These are phyloP conservation scores for Ilyonectria mors-panacis DNA, from an alignment of 2,329 filamentous ascomycete genomes.

Conservation along the genomic window DNA sequence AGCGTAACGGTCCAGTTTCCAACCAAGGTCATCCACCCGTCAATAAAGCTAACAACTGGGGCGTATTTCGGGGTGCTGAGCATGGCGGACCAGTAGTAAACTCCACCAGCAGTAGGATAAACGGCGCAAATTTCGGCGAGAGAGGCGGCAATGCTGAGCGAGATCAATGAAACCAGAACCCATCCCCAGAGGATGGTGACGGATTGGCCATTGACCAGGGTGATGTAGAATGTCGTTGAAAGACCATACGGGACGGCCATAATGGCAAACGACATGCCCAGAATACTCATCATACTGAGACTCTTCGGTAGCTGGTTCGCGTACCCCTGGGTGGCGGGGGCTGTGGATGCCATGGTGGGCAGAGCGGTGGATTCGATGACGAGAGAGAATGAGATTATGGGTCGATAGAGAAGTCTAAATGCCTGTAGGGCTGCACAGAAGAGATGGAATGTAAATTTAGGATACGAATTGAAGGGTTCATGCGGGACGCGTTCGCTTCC, in stretches of 20 bases:
- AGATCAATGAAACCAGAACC: slow-evolving; percentile 74
- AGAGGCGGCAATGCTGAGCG: slow-evolving; percentile 78
- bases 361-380: neutral
- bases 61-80: slow-evolving; percentile 73
- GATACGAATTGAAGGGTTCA: slow-evolving; percentile 21
- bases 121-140: slow-evolving; percentile 81
- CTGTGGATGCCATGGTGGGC: slow-evolving; percentile 30
- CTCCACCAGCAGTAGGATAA: slow-evolving; percentile 71
- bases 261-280: slow-evolving; percentile 64
- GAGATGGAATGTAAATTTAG: slow-evolving; percentile 10
- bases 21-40: slow-evolving; percentile 80
- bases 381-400: slow-evolving; percentile 10
- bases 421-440: slow-evolving; percentile 5
- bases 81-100: slow-evolving; percentile 82
- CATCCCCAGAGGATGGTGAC: slow-evolving; percentile 83
- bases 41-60: slow-evolving; percentile 77
- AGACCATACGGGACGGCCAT: slow-evolving; percentile 66
- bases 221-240: slow-evolving; percentile 62
- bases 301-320: slow-evolving; percentile 63
- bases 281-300: slow-evolving; percentile 64
- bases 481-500: slow-evolving; percentile 18
- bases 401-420: slow-evolving; percentile 4
- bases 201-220: slow-evolving; percentile 78
- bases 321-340: slow-evolving; percentile 55
- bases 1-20: slow-evolving; percentile 80